Evolutionary conservation across 1,139 yeast species (phyloP), one percentile per base, ranked within the genome.

Genomic region (Hyphopichia burtonii): DNA sequence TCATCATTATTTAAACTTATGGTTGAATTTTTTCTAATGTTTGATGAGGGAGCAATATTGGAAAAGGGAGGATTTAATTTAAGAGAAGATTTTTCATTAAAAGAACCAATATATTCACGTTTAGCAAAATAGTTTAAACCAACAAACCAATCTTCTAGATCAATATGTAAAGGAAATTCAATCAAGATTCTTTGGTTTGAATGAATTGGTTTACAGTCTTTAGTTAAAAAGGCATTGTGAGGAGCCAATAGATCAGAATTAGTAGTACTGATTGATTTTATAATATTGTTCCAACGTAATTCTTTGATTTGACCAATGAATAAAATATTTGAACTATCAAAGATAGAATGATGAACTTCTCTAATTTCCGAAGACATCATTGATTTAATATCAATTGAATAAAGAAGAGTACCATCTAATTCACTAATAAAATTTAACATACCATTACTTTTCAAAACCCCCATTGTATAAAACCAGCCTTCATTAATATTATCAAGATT

Each of bases 71-170:
- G 17, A 8, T 11, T 7, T 6, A 15, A 18, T 4, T 7, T 16
- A 18, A 51, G 10, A 14, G 14, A 7, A 2, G 34, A 23, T n/a
- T 37, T 31, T 16, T 32, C 40, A 37, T 61, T 56, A 45, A 49
- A 66, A 3, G 65, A 55, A 1, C 78, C 78, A 44, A 73, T 72
- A 45, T 73, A 78, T 48, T 84, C 89, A 34, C 84, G 66, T 49
- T 76, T 76, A 3, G 95, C 76, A 55, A 86, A 82, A 18, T 87
- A 78, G 45, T 76, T 78, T 44, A 89, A 63, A 0, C 91, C 84
- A 7, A 87, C 86, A 51, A 80, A 74, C 96, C 96, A 89, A 58
- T 86, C 94, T 52, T 85, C 94, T 41, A 84, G 71, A 59, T 87
- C 96, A 30, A 82, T 80, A 50, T 80, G 81, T 34, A 82, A 66